Evolutionary conservation across 768 basidiomycete species (phyloP), one percentile per base, ranked within the genome.

Genomic region (Lactarius hengduanensis): DNA sequence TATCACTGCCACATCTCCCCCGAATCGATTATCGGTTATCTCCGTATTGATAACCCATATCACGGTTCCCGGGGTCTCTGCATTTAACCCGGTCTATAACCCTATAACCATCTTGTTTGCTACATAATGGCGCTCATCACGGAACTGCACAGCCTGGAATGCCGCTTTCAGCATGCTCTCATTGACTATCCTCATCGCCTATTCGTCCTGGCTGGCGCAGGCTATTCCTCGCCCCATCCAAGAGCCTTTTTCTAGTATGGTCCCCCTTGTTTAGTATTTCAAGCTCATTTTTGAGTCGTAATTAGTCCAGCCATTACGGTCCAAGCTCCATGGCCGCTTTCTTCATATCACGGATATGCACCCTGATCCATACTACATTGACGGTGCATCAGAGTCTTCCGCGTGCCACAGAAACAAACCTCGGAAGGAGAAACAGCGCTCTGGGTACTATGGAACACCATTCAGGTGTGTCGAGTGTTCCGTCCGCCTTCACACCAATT

Each of bases 261-360:
- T 4, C 4, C 22, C 0, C 32, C 45, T 26, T 22, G 30, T 34
- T 4, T 7, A 5, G n/a, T 15, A 40, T 45, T 43, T 60, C 11
- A 41, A 50, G 26, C 38, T 41, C 28, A 41, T 57, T 47, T 22
- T 59, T 50, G 50, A 54, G 45, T 45, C 22, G 60, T 41, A 57
- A 64, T 60, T 30, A 58, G 60, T 56, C 40, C 56, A 32, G 55
- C 47, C 40, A n/a, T 34, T 54, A 32, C 45, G 54, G 45, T 81
- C 76, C 65, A 85, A 82, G 73, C 79, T 90, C 22, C 84, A 84
- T 64, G 89, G 90, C 11, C 84, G 90, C 56, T 93, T 92, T 76
- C 74, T 94, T 30, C 91, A 92, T 72, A 86, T 94, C 69, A 91
- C 90, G 26, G 92, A 94, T 75, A 84, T 93, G 64, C 92, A 94